Evolutionary conservation across 1,284 basidiomycete species (phyloP).

Genomic region (Tranzscheliella williamsii): DNA sequence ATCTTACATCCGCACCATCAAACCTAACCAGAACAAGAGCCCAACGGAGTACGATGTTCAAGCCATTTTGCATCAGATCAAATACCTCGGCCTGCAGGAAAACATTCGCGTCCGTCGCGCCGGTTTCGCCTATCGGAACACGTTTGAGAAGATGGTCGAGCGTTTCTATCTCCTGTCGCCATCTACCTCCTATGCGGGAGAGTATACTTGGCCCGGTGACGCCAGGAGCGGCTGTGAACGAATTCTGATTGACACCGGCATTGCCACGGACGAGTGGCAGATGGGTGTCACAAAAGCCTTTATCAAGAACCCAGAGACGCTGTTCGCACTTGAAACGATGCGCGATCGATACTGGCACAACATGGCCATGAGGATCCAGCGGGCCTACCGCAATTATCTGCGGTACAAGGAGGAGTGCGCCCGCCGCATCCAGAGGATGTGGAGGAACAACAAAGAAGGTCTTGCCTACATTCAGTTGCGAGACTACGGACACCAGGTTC

Average conservation of each 20-base stretch:
- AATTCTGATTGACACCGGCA: slow-evolving; percentile 92
- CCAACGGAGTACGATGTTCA: slow-evolving; percentile 89
- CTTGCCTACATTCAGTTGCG: slow-evolving; percentile 84
- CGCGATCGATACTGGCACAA: slow-evolving; percentile 99
- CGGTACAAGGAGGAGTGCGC: slow-evolving; percentile 95
- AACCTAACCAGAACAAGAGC: slow-evolving; percentile 96
- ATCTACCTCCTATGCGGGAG: slow-evolving; percentile 94
- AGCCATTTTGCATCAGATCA: slow-evolving; percentile 96
- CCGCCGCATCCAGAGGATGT: slow-evolving; percentile 92
- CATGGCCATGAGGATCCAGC: slow-evolving; percentile 95
- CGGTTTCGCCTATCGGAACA: slow-evolving; percentile 95
- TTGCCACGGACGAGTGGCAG: slow-evolving; percentile 96
- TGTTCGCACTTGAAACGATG: slow-evolving; percentile 98
- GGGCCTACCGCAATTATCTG: slow-evolving; percentile 93
- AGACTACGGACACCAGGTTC: slow-evolving; percentile 89
- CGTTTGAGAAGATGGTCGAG: slow-evolving; percentile 94
- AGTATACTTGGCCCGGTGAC: slow-evolving; percentile 96
- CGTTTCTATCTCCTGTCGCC: slow-evolving; percentile 92
- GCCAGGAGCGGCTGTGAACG: slow-evolving; percentile 86
- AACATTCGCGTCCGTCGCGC: slow-evolving; percentile 96
- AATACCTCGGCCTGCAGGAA: slow-evolving; percentile 97
- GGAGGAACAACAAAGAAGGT: slow-evolving; percentile 95
- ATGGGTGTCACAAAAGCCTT: slow-evolving; percentile 99
- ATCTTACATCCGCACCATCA: slow-evolving; percentile 98
- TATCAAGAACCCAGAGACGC: slow-evolving; percentile 98